Conservation (phyloP, 2,329 filamentous ascomycete genomes). For the Coccinonectria pachysandricola region DNA sequence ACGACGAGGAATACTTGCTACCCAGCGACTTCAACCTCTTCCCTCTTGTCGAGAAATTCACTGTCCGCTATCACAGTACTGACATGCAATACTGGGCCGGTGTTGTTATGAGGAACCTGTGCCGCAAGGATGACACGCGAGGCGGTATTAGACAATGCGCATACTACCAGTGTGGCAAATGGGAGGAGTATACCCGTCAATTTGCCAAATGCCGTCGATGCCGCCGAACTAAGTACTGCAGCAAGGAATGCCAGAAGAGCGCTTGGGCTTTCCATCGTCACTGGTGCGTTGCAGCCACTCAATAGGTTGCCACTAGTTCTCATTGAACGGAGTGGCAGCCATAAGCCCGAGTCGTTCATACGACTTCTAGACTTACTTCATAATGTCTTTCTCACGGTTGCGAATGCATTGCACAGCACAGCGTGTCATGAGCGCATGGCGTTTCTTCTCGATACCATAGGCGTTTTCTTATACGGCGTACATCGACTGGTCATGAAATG, state of each 20-base stretch:
- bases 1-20: conserved; percentile 78
- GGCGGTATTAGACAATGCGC: conserved; percentile 95
- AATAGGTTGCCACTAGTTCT: too few species aligned
- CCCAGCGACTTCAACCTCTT: conserved; percentile 98
- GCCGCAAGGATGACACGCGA: conserved; percentile 89
- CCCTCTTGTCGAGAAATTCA: conserved; percentile 96
- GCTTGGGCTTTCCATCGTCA: conserved; percentile 97
- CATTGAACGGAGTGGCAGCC: too few species aligned
- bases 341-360: too few species aligned
- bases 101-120: conserved; percentile 97
- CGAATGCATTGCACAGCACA: conserved; percentile 32
- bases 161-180: conserved; percentile 96
- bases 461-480: conserved; percentile 22
- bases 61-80: conserved; percentile 83
- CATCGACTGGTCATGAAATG: conserved; percentile 16
- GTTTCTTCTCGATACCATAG: conserved; percentile 36
- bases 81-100: conserved; percentile 99
- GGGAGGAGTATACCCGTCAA: conserved; percentile 93
- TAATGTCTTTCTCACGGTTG: conserved; percentile 20
- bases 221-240: conserved; percentile 96
- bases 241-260: conserved; percentile 98
- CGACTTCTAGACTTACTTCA: too few species aligned
- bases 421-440: conserved; percentile 30
- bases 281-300: conserved; percentile 77
- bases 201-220: conserved; percentile 97